phyloP scores from a whole-genome alignment of 2,329 filamentous ascomycete species.

The Atkinsonella texensis region DNA sequence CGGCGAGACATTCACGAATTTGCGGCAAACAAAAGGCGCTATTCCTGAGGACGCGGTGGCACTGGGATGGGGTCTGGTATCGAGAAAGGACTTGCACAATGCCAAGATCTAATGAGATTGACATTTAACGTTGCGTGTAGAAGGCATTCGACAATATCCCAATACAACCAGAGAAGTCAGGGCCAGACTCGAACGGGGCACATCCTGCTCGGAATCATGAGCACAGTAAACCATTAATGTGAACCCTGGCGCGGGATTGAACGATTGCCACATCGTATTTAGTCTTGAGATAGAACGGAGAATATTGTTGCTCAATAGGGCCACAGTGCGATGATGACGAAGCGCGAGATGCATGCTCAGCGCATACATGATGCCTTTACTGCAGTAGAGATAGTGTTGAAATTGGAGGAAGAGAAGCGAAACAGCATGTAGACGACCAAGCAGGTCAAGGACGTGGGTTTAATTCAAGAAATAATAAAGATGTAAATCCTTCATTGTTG shows the following conservation, averaged over 20 bases:
- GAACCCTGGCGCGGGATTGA: neutral
- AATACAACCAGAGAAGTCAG: neutral
- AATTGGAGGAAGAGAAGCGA: too few species aligned
- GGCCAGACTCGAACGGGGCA: neutral
- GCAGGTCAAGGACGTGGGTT: too few species aligned
- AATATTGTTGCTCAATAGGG: too few species aligned
- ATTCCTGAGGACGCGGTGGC: conserved; percentile 20
- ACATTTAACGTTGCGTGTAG: neutral
- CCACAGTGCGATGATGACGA: too few species aligned
- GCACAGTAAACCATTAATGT: neutral
- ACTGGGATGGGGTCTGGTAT: conserved; percentile 16
- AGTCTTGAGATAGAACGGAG: neutral
- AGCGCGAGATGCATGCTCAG: too few species aligned
- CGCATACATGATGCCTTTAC: too few species aligned
- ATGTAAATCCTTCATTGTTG: too few species aligned
- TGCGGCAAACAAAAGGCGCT: conserved; percentile 16
- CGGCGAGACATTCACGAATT: conserved; percentile 30
- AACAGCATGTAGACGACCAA: too few species aligned
- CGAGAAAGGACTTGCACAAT: conserved; percentile 11
- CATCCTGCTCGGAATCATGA: neutral
- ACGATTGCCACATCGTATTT: neutral
- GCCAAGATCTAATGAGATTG: conserved; percentile 15
- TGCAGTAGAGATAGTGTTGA: too few species aligned
- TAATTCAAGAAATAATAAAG: too few species aligned
- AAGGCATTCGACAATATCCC: neutral